Conservation (phyloP, 768 basidiomycete species). For the Peribolospora kevripleyi region DNA sequence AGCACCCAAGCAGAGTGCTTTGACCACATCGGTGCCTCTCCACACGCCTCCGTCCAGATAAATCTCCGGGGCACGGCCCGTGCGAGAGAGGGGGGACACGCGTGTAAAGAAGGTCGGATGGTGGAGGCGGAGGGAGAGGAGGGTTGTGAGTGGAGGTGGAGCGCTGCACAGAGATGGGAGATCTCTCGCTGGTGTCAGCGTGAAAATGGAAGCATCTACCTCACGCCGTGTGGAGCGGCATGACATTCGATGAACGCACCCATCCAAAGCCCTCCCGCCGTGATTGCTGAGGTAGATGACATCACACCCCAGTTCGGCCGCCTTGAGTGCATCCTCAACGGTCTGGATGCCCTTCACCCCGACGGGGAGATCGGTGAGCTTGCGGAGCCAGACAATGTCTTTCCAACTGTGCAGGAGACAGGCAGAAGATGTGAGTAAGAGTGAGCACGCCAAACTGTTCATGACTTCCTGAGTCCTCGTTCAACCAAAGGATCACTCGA, state of each 20-base stretch:
- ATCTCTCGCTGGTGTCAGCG: not conserved
- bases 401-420: too few species aligned
- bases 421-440: too few species aligned
- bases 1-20: constrained; percentile 36
- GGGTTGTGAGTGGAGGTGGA: too few species aligned
- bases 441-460: not conserved
- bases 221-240: constrained; percentile 16
- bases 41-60: constrained; percentile 28
- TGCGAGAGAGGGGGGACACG: not conserved
- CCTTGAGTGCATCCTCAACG: constrained; percentile 51
- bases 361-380: constrained; percentile 17
- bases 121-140: too few species aligned
- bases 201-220: not conserved
- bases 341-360: constrained; percentile 22
- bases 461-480: too few species aligned
- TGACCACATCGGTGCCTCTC: constrained; percentile 28
- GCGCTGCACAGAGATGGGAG: too few species aligned
- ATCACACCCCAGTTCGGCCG: constrained; percentile 57
- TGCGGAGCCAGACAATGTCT: constrained; percentile 9
- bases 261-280: constrained; percentile 35
- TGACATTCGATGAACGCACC: constrained; percentile 20
- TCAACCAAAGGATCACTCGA: too few species aligned
- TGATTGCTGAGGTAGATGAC: constrained; percentile 80
- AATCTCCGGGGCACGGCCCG: constrained; percentile 18
- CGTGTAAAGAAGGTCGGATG: not conserved